A percentile compares a stretch with the other conserved stretches of the same genome.
These are phyloP conservation scores for Stropharia rugosoannulata DNA, from an alignment of 768 basidiomycete species.

Conservation along the genomic window DNA sequence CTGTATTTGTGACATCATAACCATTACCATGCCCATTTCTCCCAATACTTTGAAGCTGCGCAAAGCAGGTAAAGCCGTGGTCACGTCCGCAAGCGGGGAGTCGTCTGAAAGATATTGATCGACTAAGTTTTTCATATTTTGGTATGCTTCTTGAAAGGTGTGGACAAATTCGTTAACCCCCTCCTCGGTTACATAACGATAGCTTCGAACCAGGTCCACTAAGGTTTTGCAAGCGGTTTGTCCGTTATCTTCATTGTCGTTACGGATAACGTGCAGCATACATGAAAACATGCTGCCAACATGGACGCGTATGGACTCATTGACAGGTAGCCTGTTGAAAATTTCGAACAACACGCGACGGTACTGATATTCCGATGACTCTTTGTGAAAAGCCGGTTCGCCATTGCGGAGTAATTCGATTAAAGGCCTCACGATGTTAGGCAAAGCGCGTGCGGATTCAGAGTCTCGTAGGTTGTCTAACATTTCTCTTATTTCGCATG, in stretches of 20 bases:
- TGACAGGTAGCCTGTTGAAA: constrained; percentile 81
- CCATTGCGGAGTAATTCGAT: constrained; percentile 71
- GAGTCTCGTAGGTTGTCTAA: constrained; percentile 77
- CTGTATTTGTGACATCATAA: constrained; percentile 85
- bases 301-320: constrained; percentile 74
- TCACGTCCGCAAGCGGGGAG: constrained; percentile 53
- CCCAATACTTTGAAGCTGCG: constrained; percentile 92
- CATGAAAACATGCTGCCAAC: constrained; percentile 68
- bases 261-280: constrained; percentile 79
- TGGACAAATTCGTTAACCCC: constrained; percentile 76
- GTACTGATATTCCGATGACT: constrained; percentile 73
- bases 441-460: constrained; percentile 68
- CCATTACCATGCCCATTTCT: constrained; percentile 91
- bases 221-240: constrained; percentile 87
- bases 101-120: constrained; percentile 72
- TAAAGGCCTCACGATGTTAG: constrained; percentile 71
- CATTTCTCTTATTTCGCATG: constrained; percentile 78
- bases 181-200: constrained; percentile 70
- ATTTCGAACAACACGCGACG: constrained; percentile 88
- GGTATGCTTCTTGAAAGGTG: constrained; percentile 76
- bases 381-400: constrained; percentile 65
- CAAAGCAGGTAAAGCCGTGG: constrained; percentile 63
- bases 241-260: constrained; percentile 97
- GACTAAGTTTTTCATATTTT: constrained; percentile 71
- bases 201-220: constrained; percentile 83